Evolutionary conservation across 305 asterid genomes (phyloP).

Genomic region (Salvia sclarea): DNA sequence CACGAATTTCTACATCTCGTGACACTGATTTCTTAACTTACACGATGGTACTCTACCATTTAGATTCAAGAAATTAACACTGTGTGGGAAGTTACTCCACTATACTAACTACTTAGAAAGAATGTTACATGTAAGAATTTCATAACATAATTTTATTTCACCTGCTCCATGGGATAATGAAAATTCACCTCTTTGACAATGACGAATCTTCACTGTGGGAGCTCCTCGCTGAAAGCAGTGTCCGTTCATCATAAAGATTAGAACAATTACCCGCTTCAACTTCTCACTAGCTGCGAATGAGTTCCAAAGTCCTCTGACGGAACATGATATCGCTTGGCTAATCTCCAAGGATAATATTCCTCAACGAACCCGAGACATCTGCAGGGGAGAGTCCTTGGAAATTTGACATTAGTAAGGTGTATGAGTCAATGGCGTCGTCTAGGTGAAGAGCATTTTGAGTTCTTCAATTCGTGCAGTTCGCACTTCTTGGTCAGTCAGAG

Average conservation of each 20-base stretch:
- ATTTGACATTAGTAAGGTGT: constrained; percentile 9
- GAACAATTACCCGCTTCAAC: background rate
- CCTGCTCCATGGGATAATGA: background rate
- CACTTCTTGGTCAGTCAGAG: constrained; percentile 97
- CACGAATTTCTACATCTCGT: background rate
- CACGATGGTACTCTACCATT: background rate
- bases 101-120: constrained; percentile 4
- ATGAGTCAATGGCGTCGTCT: constrained; percentile 20
- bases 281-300: background rate
- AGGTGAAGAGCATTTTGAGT: constrained; percentile 93
- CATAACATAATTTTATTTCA: constrained; percentile 13
- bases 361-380: constrained; percentile 1
- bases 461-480: constrained; percentile 89
- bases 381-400: background rate
- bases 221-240: background rate
- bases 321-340: constrained; percentile 3
- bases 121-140: background rate
- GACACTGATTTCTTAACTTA: background rate
- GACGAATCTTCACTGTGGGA: background rate
- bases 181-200: constrained; percentile 12
- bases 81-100: background rate
- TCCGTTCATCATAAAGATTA: background rate
- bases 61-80: background rate
- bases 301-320: background rate
- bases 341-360: background rate